phyloP scores from a whole-genome alignment of 2,329 filamentous ascomycete genomes.

The Diplodia intermedia region DNA sequence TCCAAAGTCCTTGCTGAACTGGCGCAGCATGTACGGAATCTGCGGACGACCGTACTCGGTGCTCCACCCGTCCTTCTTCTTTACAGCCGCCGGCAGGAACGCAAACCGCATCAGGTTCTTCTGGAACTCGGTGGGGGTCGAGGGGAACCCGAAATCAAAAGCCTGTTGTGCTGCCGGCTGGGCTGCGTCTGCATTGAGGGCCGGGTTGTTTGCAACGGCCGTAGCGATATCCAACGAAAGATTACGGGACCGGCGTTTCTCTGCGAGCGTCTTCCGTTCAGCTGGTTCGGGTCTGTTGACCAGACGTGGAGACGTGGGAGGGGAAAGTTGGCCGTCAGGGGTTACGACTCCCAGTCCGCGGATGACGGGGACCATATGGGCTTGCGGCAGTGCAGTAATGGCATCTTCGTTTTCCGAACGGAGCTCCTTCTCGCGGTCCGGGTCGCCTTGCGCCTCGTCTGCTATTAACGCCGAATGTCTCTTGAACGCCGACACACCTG shows the following conservation, averaged over 20 bases:
- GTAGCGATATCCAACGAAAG: slow-evolving; percentile 53
- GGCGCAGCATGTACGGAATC: slow-evolving; percentile 82
- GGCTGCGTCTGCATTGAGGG: slow-evolving; percentile 52
- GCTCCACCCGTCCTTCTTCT: slow-evolving; percentile 76
- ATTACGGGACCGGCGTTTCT: slow-evolving; percentile 52
- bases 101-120: slow-evolving; percentile 91
- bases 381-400: slow-evolving; percentile 78
- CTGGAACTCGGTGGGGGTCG: slow-evolving; percentile 85
- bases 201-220: slow-evolving; percentile 44
- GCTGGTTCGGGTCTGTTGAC: slow-evolving; percentile 23
- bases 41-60: slow-evolving; percentile 93
- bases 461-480: slow-evolving; percentile 83
- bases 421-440: slow-evolving; percentile 79
- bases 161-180: slow-evolving; percentile 37
- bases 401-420: slow-evolving; percentile 83
- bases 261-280: slow-evolving; percentile 39
- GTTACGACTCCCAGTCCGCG: slow-evolving; percentile 18
- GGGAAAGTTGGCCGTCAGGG: slow-evolving; percentile 4
- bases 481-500: slow-evolving; percentile 50
- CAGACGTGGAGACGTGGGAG: slow-evolving; percentile 43
- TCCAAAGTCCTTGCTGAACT: slow-evolving; percentile 83
- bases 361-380: slow-evolving; percentile 46
- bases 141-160: slow-evolving; percentile 72
- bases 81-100: slow-evolving; percentile 66
- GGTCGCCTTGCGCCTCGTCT: slow-evolving; percentile 79